Percentiles rank a stretch among this genome's conserved stretches.
Evolutionary conservation across 225 moss, liverwort and hornwort species (phyloP).

Genomic region (Bryum argenteum): DNA sequence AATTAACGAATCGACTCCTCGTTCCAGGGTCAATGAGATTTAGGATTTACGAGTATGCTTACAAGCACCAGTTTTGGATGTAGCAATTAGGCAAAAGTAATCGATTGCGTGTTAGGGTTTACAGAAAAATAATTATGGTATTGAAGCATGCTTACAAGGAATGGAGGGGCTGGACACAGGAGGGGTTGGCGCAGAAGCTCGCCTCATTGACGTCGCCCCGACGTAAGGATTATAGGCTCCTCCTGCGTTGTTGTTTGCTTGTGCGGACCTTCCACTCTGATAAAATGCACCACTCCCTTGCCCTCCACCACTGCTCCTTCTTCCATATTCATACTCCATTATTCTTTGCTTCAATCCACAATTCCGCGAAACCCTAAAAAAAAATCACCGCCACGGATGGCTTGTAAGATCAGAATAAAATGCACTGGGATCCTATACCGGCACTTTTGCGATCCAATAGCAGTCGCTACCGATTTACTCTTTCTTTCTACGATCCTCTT

Average conservation of each 20-base stretch:
- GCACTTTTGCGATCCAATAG: no score
- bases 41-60: conserved; percentile 31
- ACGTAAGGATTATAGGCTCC: conserved; percentile 70
- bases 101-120: neutral
- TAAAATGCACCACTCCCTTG: conserved; percentile 38
- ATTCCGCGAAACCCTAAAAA: neutral
- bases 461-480: no score
- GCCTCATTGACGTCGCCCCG: conserved; percentile 47
- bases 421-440: no score
- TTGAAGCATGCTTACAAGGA: conserved; percentile 50
- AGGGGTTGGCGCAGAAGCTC: conserved; percentile 47
- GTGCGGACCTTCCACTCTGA: conserved; percentile 30
- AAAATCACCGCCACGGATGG: no score
- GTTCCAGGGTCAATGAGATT: neutral
- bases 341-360: neutral
- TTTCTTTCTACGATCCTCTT: no score
- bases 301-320: conserved; percentile 36
- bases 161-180: conserved; percentile 41
- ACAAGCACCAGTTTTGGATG: neutral
- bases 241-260: conserved; percentile 34
- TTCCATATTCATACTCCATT: conserved; percentile 56
- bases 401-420: no score
- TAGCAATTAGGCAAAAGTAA: neutral
- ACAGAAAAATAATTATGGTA: neutral
- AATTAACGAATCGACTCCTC: neutral